phyloP scores from a whole-genome alignment of 805 yeast genomes.

The Henningerozyma blattae region DNA sequence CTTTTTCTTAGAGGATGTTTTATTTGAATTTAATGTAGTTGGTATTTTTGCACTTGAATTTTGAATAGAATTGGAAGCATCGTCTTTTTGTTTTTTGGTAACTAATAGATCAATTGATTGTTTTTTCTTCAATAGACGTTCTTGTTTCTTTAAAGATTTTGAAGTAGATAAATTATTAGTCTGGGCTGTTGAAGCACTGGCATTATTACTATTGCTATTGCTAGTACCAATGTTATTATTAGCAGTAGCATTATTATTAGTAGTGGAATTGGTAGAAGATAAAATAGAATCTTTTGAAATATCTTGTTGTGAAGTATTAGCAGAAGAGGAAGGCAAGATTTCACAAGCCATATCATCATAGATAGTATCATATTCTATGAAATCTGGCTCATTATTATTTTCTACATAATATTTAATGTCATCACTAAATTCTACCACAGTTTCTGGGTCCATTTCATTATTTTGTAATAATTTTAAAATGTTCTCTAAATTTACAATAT shows the following conservation, averaged over 20 bases:
- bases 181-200: background rate
- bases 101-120: background rate
- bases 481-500: conserved; percentile 64
- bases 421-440: conserved; percentile 65
- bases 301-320: too few relatives aligned
- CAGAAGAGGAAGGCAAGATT: conserved; percentile 27
- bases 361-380: conserved; percentile 84
- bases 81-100: background rate
- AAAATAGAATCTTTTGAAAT: background rate
- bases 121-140: background rate
- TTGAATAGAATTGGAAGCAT: background rate
- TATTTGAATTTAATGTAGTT: background rate
- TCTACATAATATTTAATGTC: conserved; percentile 91
- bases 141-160: background rate
- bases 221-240: background rate
- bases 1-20: background rate
- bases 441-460: conserved; percentile 68
- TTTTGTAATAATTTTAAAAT: conserved; percentile 68
- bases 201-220: background rate
- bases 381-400: conserved; percentile 84
- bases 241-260: conserved; percentile 4
- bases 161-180: too few relatives aligned
- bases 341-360: conserved; percentile 69
- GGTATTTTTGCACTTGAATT: background rate
- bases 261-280: conserved; percentile 8